Evolutionary conservation across 192 early-diverging fungal species (phyloP), one percentile per base, ranked within the genome.

Genomic region (Pilaira anomala): DNA sequence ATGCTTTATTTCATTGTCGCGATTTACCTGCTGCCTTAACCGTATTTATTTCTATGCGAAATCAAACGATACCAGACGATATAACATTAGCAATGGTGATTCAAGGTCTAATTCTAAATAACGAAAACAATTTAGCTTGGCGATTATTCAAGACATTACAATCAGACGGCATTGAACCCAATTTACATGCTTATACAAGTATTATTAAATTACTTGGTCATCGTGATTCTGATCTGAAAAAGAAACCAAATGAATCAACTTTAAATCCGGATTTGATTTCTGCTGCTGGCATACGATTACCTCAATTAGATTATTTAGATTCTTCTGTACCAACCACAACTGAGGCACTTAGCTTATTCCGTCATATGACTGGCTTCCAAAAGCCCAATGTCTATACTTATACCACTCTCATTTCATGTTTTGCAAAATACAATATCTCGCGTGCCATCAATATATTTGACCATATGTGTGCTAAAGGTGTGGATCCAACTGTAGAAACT

Each of bases 351-450:
- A 26, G 40, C 14, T 36, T 69, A 8, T 69, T 69, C 30, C 40
- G 36, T 36, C 16, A 62, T 7, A 30, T 69, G 58, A 69, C 60
- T 1, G 49, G 44, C 5, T 62, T 39, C 14, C 67, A 62, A 3
- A 14, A 66, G 2, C 61, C 71, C 8, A 67, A 73, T 53, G 65
- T 28, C 9, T 73, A 67, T 46, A 73, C 61, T 24, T 73, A 73
- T 63, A 63, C 65, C 25, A 67, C 66, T 22, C 45, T 73, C 18
- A 73, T 73, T 26, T 41, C 71, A 19, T 66, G 71, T 11, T 73
- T 73, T 63, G 65, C 71, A 13, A 73, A 67, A 39, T 13, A 55
- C 1, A 55, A 73, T 22, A 63, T 67, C 11, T 22, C 16, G 12
- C 33, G 60, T 3, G 65, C 71, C 1, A 29, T 73, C 33, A 60